These are phyloP conservation scores for Didymella sp. DNA, from an alignment of 2,329 filamentous ascomycete genomes.

Conservation along the genomic window DNA sequence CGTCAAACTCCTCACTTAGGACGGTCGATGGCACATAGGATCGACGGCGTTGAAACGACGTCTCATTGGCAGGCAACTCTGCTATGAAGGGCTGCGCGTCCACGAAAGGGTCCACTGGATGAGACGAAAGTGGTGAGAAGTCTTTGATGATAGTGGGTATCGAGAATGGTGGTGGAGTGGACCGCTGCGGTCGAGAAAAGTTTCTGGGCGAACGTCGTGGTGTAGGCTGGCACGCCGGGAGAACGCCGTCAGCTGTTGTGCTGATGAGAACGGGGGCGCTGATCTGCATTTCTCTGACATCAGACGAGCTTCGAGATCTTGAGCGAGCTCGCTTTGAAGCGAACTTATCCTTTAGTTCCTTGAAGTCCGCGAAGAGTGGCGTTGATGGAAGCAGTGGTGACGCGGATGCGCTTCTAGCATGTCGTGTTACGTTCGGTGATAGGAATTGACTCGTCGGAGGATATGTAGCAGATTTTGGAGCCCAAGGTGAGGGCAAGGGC, in stretches of 20 bases:
- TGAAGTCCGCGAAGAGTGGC: slow-evolving; percentile 43
- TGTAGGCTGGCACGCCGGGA: slow-evolving; percentile 42
- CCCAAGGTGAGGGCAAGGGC: slow-evolving; percentile 32
- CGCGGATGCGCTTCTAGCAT: slow-evolving; percentile 42
- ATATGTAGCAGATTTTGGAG: slow-evolving; percentile 41
- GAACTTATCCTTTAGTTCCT: slow-evolving; percentile 42
- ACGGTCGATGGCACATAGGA: slow-evolving; percentile 32
- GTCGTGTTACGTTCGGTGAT: slow-evolving; percentile 34
- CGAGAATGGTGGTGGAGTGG: slow-evolving; percentile 8
- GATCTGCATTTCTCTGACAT: slow-evolving; percentile 41
- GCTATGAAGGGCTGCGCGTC: slow-evolving; percentile 26
- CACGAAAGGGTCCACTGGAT: slow-evolving; percentile 37
- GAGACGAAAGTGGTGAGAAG: slow-evolving; percentile 44
- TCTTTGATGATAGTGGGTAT: slow-evolving; percentile 28
- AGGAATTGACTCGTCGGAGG: slow-evolving; percentile 32
- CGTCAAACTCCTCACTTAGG: slow-evolving; percentile 23
- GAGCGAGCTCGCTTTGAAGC: slow-evolving; percentile 38
- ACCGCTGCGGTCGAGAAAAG: slow-evolving; percentile 17
- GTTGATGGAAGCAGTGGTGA: slow-evolving; percentile 38
- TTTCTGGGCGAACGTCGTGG: slow-evolving; percentile 27
- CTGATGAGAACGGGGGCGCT: slow-evolving; percentile 44
- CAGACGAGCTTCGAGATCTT: slow-evolving; percentile 31
- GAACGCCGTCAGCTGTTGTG: slow-evolving; percentile 39
- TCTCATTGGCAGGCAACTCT: slow-evolving; percentile 19
- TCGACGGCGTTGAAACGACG: slow-evolving; percentile 24